These are phyloP conservation scores for Phycomyces nitens DNA, from an alignment of 192 early-diverging fungal species.

Conservation along the genomic window DNA sequence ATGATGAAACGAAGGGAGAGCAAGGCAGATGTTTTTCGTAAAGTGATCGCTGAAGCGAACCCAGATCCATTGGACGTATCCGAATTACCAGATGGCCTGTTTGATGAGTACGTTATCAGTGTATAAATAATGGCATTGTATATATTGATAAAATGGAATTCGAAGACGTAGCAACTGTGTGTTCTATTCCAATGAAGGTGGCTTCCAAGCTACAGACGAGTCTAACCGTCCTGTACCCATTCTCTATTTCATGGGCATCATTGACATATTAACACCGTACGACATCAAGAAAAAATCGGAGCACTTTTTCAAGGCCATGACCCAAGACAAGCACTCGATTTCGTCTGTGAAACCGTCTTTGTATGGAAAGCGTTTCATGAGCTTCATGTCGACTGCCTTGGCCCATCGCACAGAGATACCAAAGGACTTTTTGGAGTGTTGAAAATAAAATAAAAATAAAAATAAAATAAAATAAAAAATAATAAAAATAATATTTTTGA, in stretches of 20 bases:
- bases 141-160: neutral
- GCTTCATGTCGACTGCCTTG: slow-evolving; percentile 72
- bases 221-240: slow-evolving; percentile 59
- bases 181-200: slow-evolving; percentile 90
- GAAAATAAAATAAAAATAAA: too few species aligned
- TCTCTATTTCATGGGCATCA: slow-evolving; percentile 94
- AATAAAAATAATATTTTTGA: too few species aligned
- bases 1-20: slow-evolving; percentile 44
- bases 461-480: slow-evolving; percentile 12
- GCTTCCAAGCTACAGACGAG: slow-evolving; percentile 77
- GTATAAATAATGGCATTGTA: neutral
- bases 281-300: slow-evolving; percentile 84
- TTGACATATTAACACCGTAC: slow-evolving; percentile 96
- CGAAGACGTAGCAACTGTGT: slow-evolving; percentile 67
- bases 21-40: slow-evolving; percentile 46
- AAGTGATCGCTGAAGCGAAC: slow-evolving; percentile 52
- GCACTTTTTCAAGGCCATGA: slow-evolving; percentile 73
- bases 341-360: slow-evolving; percentile 80
- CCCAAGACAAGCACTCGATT: slow-evolving; percentile 53
- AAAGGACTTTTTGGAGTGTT: slow-evolving; percentile 7
- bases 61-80: slow-evolving; percentile 59
- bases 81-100: slow-evolving; percentile 50
- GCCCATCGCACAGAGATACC: slow-evolving; percentile 47
- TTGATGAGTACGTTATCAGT: slow-evolving; percentile 14
- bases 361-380: slow-evolving; percentile 86